phyloP scores from a whole-genome alignment of 306 rosid species.

The Rosa persica region DNA sequence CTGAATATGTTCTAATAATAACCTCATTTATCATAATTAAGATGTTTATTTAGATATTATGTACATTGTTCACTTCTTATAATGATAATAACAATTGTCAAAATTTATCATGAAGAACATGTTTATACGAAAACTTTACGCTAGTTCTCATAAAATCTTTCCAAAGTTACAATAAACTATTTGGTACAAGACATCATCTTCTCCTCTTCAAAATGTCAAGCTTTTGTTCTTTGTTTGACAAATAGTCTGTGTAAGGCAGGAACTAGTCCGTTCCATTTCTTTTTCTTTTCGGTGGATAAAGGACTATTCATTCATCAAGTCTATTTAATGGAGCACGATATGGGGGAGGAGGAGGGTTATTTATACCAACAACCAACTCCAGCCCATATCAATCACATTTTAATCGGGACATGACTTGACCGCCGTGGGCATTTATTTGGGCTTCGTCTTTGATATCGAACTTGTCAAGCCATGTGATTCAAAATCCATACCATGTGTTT shows the following conservation, averaged over 20 bases:
- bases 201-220: neutral
- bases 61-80: no score
- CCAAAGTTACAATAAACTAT: neutral
- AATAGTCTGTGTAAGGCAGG: neutral
- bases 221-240: neutral
- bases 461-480: slow-evolving; percentile 5
- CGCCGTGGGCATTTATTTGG: slow-evolving; percentile 27
- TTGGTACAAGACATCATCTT: neutral
- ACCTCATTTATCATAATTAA: no score
- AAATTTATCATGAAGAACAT: no score
- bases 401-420: slow-evolving; percentile 11
- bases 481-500: neutral
- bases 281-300: neutral
- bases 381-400: slow-evolving; percentile 13
- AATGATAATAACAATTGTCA: no score
- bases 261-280: neutral
- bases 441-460: slow-evolving; percentile 10
- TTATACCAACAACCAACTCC: slow-evolving; percentile 16
- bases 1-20: no score
- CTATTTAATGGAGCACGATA: slow-evolving; percentile 15
- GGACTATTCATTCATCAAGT: neutral
- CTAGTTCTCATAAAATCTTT: neutral
- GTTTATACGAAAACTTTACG: no score
- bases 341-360: neutral
- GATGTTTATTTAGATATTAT: no score